Base-by-base conservation (phyloP, 768 basidiomycete species). In the Lentinula guzmanii region DNA sequence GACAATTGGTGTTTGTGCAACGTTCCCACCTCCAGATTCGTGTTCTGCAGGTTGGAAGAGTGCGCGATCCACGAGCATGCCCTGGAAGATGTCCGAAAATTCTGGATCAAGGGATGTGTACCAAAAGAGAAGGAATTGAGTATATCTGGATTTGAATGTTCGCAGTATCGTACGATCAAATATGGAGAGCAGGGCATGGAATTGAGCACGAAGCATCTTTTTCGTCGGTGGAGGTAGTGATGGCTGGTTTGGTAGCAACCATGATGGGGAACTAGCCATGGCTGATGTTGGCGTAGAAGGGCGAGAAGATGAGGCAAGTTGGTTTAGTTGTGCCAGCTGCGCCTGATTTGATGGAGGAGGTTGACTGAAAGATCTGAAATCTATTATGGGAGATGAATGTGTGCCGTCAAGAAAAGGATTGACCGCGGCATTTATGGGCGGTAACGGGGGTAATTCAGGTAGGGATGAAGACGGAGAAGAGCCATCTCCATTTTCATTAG, bases 81-180 rank as follows among this genome's bases (percentile, higher is more conserved):
- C 96, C 63, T 92, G 91, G 71, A 99, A 98, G 59, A 93, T 82
- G 71, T 99, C 96, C 50, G 90, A 83, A 67, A 94, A 97, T 63
- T 92, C 86, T 2, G 89, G 79, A 66, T 94, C 88, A 56, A 96
- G 87, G 0, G 96, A 98, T 21, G 95, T 83, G 69, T 89, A 93
- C 87, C 93, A 97, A 79, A 99, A 99, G 51, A 98, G 69, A 63
- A 99, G 83, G 75, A 99, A 99, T 68, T 98, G 97, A 13, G 94
- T 95, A 72, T 98, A 97, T 42, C 95, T 91, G 0, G 95, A 97
- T 69, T 95, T 95, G 78, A 97, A 97, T 2, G 97, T 98, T 42
- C 88, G 90, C 53, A 99, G 83, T 70, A 99, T 94, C 41, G 88
- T 88, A 43, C 93, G 86, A 71, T 97, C 93, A 68, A 99, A 99